Base-by-base conservation (phyloP, 148 eudicot species). In the Rhododendron molle region DNA sequence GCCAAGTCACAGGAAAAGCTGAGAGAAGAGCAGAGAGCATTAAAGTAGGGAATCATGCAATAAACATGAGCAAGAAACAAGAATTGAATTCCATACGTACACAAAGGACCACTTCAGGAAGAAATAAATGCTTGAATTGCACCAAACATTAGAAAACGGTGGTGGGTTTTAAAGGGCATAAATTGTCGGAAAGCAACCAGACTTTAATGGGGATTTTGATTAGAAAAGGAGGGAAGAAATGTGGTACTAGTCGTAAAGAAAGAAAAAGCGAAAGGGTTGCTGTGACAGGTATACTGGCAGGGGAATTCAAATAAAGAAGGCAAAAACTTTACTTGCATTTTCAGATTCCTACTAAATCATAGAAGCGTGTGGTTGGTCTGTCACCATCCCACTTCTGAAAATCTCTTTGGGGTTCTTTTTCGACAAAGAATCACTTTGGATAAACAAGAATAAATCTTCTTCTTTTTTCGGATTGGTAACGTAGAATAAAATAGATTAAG, bases 141-240 rank as follows among this genome's bases (percentile, higher is more conserved):
- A 21, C 72, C 7, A 38, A 34, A 20, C 49, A n/a, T 14, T 18
- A 50, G 58, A 46, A 30, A 32, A 40, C 14, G n/a, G 56, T 44
- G 52, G 21, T 85, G 83, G 88, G 49, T 62, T 38, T 60, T 30
- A 23, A 56, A 60, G 73, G 47, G 21, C 13, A 81, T 81, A 38
- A 40, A 81, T 32, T 1, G 38, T 60, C 32, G 85, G 72, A 43
- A 82, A 82, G 82, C 60, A 82, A 76, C 82, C 38, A 60, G 28
- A 23, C 11, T n/a, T 79, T 15, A 44, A 46, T 21, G 73, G 10
- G 62, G 79, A 78, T 60, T 85, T 85, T 78, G 40, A 84, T 80
- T 87, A 30, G 15, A 43, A 84, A 67, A 13, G 36, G 84, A 80
- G 89, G 89, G 86, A 87, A 87, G 86, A 87, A 72, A 58, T 72